Evolutionary conservation across 176 grass and related monocot species (phyloP).

Genomic region (Bromus sterilis): DNA sequence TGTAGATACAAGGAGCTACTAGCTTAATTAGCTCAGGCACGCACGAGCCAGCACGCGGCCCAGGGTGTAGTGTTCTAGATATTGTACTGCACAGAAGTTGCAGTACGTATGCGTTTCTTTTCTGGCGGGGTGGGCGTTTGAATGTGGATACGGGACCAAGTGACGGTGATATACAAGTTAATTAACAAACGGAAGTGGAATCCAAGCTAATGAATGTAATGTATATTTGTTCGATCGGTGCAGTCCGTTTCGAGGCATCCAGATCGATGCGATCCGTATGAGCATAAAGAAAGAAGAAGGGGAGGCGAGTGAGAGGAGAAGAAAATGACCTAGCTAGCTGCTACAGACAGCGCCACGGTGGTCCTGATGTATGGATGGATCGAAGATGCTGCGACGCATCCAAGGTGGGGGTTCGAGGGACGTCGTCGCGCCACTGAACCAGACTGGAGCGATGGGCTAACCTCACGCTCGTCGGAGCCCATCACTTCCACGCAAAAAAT

Average conservation of each 20-base stretch:
- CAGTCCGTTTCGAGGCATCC: neutral
- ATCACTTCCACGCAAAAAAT: conserved; percentile 18
- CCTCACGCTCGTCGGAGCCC: neutral
- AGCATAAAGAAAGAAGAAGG: neutral
- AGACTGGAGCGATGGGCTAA: neutral
- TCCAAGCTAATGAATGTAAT: neutral
- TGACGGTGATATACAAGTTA: neutral
- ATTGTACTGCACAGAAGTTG: neutral
- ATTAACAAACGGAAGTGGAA: neutral
- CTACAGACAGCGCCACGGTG: neutral
- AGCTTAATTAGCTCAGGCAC: neutral
- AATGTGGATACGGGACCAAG: neutral
- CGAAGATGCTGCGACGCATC: conserved; percentile 13
- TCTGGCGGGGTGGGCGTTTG: neutral
- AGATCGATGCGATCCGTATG: neutral
- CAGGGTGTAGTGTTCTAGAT: neutral
- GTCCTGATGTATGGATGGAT: neutral
- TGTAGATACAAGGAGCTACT: neutral
- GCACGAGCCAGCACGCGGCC: neutral
- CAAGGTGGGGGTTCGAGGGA: neutral
- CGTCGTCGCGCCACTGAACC: neutral
- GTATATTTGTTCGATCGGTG: neutral
- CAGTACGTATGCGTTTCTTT: neutral
- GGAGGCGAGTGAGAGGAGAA: neutral
- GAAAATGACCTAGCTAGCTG: conserved; percentile 18